A percentile compares a stretch with the other conserved stretches of the same genome.
These are phyloP conservation scores for Trifolium pratense DNA, from an alignment of 306 rosid genomes.

Conservation along the genomic window DNA sequence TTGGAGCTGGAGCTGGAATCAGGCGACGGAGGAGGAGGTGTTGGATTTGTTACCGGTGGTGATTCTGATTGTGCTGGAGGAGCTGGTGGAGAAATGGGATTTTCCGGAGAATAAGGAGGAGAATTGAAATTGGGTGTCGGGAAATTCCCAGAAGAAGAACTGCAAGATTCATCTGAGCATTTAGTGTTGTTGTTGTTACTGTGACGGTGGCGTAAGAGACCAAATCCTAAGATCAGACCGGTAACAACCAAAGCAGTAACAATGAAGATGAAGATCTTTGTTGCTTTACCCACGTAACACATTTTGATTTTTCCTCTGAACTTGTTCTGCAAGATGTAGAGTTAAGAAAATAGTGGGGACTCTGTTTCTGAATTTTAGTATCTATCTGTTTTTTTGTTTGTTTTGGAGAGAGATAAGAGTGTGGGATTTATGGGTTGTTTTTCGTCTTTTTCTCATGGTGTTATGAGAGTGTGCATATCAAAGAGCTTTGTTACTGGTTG, in stretches of 20 bases:
- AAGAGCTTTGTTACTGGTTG: neutral
- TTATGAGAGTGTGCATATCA: constrained; percentile 4
- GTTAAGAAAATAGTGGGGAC: constrained; percentile 35
- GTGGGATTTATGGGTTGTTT: constrained; percentile 45
- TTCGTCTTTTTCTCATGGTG: constrained; percentile 87
- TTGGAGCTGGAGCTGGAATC: constrained; percentile 17
- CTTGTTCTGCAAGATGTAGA: constrained; percentile 26
- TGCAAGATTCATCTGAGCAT: constrained; percentile 65
- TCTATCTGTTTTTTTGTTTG: neutral
- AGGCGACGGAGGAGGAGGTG: constrained; percentile 49
- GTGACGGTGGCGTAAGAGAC: constrained; percentile 57
- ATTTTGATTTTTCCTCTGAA: constrained; percentile 26
- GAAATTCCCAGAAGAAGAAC: constrained; percentile 31
- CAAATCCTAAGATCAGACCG: constrained; percentile 74
- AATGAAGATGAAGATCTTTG: constrained; percentile 97
- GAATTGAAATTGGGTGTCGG: constrained; percentile 57
- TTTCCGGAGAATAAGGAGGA: constrained; percentile 44
- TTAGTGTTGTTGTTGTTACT: constrained; percentile 41
- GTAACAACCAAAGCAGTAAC: constrained; percentile 71
- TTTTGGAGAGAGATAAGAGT: neutral
- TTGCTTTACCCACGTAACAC: constrained; percentile 99
- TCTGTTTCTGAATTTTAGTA: neutral
- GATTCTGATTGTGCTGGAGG: constrained; percentile 27
- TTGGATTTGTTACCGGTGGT: constrained; percentile 35
- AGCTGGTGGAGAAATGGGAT: constrained; percentile 45